phyloP scores from a whole-genome alignment of 176 grass and related monocot genomes.

The Avena eriantha region DNA sequence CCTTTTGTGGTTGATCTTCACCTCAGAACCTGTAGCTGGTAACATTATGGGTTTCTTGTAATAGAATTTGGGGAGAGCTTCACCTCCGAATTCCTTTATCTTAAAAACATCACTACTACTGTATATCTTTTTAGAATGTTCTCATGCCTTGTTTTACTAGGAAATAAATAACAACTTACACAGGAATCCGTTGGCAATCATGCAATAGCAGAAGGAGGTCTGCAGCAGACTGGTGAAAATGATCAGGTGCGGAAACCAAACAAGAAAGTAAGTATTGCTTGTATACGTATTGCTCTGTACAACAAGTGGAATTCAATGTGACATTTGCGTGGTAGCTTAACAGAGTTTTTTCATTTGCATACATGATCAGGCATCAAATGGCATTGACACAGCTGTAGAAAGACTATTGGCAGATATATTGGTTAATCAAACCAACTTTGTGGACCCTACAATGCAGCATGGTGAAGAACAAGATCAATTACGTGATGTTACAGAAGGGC shows the following conservation, averaged over 20 bases:
- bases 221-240: background rate
- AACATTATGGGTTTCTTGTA: background rate
- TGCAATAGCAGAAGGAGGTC: background rate
- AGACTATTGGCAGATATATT: background rate
- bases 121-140: background rate
- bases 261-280: background rate
- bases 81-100: background rate
- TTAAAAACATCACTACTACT: background rate
- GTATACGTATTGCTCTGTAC: background rate
- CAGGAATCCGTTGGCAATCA: background rate
- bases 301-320: background rate
- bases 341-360: background rate
- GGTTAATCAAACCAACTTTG: background rate
- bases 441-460: background rate
- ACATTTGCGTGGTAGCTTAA: constrained; percentile 4
- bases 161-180: background rate
- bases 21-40: background rate
- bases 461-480: constrained; percentile 12
- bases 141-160: background rate
- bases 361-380: background rate
- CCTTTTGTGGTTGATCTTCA: background rate
- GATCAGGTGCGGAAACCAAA: constrained; percentile 1
- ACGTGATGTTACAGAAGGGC: background rate
- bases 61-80: background rate
- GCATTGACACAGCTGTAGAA: constrained; percentile 11